These are phyloP conservation scores for Lichtheimia hyalospora DNA, from an alignment of 371 early-diverging fungal species.

Conservation along the genomic window DNA sequence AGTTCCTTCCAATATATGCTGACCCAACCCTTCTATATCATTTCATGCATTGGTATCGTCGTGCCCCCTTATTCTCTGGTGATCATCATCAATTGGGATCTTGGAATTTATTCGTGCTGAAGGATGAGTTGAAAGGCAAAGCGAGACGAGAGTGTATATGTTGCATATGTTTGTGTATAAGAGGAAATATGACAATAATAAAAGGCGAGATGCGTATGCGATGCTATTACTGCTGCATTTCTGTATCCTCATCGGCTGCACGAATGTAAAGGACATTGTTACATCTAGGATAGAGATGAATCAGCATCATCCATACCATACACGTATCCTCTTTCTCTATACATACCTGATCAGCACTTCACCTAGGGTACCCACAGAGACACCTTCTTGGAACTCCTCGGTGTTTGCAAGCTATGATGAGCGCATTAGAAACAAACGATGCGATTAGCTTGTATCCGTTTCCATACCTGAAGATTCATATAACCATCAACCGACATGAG, in stretches of 20 bases:
- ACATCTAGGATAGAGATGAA: slow-evolving; percentile 56
- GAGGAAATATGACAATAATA: background rate
- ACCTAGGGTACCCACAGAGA: slow-evolving; percentile 84
- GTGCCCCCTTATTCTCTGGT: no score
- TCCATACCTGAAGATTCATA: slow-evolving; percentile 94
- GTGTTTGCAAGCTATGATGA: slow-evolving; percentile 79
- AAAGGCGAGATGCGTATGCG: no score
- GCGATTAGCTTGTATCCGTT: slow-evolving; percentile 1
- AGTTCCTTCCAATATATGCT: no score
- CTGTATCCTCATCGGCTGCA: slow-evolving; percentile 63
- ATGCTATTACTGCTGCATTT: slow-evolving; percentile 25
- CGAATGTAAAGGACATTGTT: slow-evolving; percentile 88
- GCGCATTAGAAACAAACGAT: slow-evolving; percentile 4
- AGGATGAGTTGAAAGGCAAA: no score
- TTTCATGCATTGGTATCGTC: no score
- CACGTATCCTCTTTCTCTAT: background rate
- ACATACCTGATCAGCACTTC: slow-evolving; percentile 89
- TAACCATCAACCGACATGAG: slow-evolving; percentile 93
- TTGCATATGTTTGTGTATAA: background rate
- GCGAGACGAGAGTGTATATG: background rate
- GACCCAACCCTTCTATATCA: no score
- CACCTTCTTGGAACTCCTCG: slow-evolving; percentile 94
- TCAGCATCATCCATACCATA: background rate
- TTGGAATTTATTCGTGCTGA: no score
- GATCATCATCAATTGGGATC: no score